Conservation (phyloP, 148 eudicot genomes). For the Rhododendron ferrugineum region DNA sequence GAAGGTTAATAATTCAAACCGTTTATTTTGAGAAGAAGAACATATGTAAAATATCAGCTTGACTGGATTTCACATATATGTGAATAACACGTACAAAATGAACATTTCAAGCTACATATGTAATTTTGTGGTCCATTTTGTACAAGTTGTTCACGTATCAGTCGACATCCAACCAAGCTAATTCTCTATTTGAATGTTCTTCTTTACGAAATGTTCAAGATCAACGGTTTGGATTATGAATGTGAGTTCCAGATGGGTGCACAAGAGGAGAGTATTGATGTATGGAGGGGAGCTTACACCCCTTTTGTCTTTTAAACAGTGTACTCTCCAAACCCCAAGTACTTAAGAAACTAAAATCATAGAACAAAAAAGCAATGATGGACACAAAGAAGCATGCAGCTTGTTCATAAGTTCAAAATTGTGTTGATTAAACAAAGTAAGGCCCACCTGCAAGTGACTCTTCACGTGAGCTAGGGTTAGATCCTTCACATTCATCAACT, state of each 20-base stretch:
- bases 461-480: conserved; percentile 96
- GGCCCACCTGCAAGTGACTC: conserved; percentile 83
- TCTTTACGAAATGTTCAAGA: neutral
- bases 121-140: too few species aligned
- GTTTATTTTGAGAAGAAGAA: neutral
- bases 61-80: neutral
- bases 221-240: neutral
- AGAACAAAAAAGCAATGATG: neutral
- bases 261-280: neutral
- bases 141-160: neutral
- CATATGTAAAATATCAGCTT: neutral
- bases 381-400: neutral
- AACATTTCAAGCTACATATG: too few species aligned
- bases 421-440: conserved; percentile 1
- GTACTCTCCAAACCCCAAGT: conserved; percentile 10
- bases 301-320: conserved; percentile 16
- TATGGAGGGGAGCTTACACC: neutral
- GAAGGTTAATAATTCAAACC: neutral
- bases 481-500: conserved; percentile 97
- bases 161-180: neutral
- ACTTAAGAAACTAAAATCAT: neutral
- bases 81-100: too few species aligned
- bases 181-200: neutral
- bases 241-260: neutral
- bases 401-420: conserved; percentile 1